Base-by-base conservation (phyloP, 2,329 filamentous ascomycete species). In the Colletotrichum chlorophyti region DNA sequence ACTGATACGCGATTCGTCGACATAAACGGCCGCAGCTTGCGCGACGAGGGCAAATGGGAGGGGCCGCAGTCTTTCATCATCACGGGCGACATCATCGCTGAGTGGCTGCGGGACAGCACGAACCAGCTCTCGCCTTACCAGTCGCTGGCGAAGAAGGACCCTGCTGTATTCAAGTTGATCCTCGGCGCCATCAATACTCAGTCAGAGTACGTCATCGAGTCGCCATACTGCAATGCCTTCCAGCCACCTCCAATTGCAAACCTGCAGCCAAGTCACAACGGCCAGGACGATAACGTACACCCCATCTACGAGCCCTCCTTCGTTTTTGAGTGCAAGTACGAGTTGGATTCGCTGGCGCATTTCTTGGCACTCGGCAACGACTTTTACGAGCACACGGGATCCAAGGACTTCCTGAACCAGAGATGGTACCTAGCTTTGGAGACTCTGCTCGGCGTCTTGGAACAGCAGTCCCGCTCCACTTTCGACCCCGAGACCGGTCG, bases 291-390 rank as follows among this genome's bases (percentile, higher is more conserved):
- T 69, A 75, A 71, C 8, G 95, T 99, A 0, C 92, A 97, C 66
- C 95, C 95, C 1, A 80, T 82, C 1, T 98, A 96, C 70, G 93
- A 98, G 68, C 89, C 89, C 0, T 85, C 82, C 0, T 84, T 88
- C 45, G 95, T 99, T 4, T 99, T 97, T 64, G 95, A 99, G 75
- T 99, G 95, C 84, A 99, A 99, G 76, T 99, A 98, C 74, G 95
- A 99, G 77, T 86, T 99, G 19, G 95, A 99, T 75, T 97, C 93
- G 8, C 81, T 99, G 1, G 95, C 93, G 0, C 89, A 96, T 69
- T 99, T 99, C 72, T 82, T 99, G 6, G 87, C 90, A 0, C 77
- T 99, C 2, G 85, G 83, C 15, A 97, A 97, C 67, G 88, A 97
- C 65, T 98, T 96, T 74, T 83, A 95, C 75, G 85, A 90, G 34